Conservation (phyloP, 2,329 filamentous ascomycete species). For the Cordyceps pruinosa region DNA sequence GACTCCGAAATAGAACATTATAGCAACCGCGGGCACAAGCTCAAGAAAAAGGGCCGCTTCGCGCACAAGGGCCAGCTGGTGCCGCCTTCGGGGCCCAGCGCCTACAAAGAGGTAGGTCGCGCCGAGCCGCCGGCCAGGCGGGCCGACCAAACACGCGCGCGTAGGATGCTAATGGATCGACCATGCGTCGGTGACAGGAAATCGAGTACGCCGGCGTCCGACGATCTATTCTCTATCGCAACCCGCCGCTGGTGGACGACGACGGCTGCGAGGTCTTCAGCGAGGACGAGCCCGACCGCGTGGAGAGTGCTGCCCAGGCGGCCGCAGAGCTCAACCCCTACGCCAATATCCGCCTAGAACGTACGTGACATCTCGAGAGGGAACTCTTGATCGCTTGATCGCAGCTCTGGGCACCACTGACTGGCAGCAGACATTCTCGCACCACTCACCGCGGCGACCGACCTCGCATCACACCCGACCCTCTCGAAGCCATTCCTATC, state of each 20-base stretch:
- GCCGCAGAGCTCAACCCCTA: constrained; percentile 71
- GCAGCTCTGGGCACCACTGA: constrained; percentile 24
- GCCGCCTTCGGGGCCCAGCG: constrained; percentile 56
- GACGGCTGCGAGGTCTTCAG: constrained; percentile 72
- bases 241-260: constrained; percentile 65
- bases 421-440: constrained; percentile 58
- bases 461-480: constrained; percentile 67
- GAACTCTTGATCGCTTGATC: background rate
- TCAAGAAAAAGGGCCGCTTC: constrained; percentile 68
- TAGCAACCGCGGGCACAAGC: constrained; percentile 71
- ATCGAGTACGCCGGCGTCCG: constrained; percentile 68
- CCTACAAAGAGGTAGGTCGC: constrained; percentile 61
- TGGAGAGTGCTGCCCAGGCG: constrained; percentile 52
- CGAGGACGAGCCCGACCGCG: constrained; percentile 60
- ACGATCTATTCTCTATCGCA: constrained; percentile 66
- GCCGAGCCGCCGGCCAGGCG: background rate
- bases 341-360: constrained; percentile 61
- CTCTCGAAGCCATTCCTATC: constrained; percentile 69
- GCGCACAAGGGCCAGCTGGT: constrained; percentile 64
- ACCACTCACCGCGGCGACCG: constrained; percentile 67
- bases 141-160: background rate
- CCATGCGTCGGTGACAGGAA: constrained; percentile 37
- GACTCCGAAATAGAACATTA: constrained; percentile 63
- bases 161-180: background rate
- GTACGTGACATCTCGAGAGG: constrained; percentile 37